phyloP scores from a whole-genome alignment of 352 stramenopile species.

The Phytophthora sansomeana region DNA sequence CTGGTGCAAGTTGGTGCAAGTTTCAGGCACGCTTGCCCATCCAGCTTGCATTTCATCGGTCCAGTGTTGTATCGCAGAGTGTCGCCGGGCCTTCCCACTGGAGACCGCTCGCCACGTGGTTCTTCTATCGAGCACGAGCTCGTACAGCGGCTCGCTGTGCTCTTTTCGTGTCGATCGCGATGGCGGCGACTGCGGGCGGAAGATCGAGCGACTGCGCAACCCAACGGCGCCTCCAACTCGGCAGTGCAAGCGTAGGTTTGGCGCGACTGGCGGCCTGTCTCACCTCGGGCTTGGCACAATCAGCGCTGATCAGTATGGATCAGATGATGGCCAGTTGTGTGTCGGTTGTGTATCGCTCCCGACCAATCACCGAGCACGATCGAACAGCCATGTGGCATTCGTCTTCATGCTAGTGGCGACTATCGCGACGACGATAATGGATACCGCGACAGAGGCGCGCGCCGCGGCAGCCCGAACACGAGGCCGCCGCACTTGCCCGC shows the following conservation, averaged over 20 bases:
- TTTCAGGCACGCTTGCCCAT: background rate
- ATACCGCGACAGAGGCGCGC: constrained; percentile 1
- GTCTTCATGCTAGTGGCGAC: constrained; percentile 9
- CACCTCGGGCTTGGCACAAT: constrained; percentile 11
- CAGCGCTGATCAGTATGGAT: constrained; percentile 17
- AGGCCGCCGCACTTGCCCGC: background rate
- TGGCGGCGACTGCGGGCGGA: too few species aligned
- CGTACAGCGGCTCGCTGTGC: too few species aligned
- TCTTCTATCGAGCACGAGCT: too few species aligned
- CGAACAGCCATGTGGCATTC: background rate
- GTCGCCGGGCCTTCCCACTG: background rate
- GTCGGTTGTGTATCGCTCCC: background rate
- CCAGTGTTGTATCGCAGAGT: background rate
- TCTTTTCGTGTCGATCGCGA: too few species aligned
- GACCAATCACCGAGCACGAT: background rate
- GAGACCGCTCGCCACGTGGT: background rate
- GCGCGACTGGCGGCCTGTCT: constrained; percentile 16
- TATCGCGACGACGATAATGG: constrained; percentile 6
- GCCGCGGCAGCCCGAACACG: background rate
- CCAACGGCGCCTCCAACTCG: background rate
- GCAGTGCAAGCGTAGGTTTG: background rate
- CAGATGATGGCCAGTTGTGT: constrained; percentile 13
- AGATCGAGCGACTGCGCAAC: background rate
- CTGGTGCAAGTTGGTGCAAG: background rate
- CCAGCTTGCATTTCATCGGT: background rate